Conservation (phyloP, 768 basidiomycete species). For the Auriscalpium microsporum region DNA sequence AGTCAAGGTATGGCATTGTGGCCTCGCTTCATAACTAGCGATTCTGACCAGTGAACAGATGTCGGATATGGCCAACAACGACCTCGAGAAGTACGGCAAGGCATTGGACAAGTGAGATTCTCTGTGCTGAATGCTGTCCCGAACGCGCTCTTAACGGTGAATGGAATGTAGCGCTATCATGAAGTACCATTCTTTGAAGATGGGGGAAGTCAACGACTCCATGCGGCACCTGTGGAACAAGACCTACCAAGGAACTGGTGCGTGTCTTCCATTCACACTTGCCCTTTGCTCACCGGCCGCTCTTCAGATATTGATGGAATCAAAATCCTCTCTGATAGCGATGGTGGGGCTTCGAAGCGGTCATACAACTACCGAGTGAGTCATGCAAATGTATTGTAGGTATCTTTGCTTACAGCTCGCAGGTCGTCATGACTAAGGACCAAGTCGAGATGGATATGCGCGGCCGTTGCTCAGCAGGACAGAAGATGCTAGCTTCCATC, state of each 20-base stretch:
- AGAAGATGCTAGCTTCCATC: conserved; percentile 97
- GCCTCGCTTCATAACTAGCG: too few relatives aligned
- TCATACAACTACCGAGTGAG: conserved; percentile 94
- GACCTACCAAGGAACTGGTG: conserved; percentile 97
- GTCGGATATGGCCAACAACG: conserved; percentile 95
- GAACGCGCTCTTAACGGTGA: too few relatives aligned
- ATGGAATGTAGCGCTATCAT: conserved; percentile 74
- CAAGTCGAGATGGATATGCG: conserved; percentile 99
- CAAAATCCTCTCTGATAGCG: conserved; percentile 87
- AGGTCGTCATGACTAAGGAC: conserved; percentile 99
- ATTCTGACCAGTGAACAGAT: conserved; percentile 42
- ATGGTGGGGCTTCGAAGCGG: conserved; percentile 82
- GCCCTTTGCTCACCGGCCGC: neutral
- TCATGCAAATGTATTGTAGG: conserved; percentile 10
- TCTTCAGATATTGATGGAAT: conserved; percentile 91
- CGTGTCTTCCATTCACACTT: conserved; percentile 12
- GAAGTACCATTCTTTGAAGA: conserved; percentile 95
- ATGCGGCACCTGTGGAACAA: conserved; percentile 98
- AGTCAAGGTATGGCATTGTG: conserved; percentile 63
- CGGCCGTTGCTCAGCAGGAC: conserved; percentile 94
- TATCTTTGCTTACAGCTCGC: conserved; percentile 8
- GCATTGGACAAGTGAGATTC: conserved; percentile 83
- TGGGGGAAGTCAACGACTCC: conserved; percentile 99
- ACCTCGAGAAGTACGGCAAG: conserved; percentile 96
- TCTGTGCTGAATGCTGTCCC: neutral